phyloP scores from a whole-genome alignment of 2,329 filamentous ascomycete genomes.

The Aspergillus caelatus region DNA sequence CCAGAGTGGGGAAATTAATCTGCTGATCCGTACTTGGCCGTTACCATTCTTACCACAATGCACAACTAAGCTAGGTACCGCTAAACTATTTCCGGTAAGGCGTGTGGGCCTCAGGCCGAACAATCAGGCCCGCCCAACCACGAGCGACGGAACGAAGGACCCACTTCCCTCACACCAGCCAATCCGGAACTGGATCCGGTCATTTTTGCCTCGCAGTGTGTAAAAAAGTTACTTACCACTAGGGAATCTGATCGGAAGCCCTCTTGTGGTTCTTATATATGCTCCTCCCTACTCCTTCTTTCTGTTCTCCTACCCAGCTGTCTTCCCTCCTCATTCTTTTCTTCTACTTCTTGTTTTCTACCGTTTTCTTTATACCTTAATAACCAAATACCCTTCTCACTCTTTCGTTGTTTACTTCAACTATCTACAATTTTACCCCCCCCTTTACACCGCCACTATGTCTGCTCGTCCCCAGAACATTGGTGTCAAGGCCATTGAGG shows the following conservation, averaged over 20 bases:
- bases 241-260: constrained; percentile 12
- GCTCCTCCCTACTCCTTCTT: constrained; percentile 16
- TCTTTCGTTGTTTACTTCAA: constrained; percentile 12
- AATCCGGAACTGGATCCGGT: constrained; percentile 1
- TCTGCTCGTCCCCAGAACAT: constrained; percentile 80
- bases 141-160: not conserved
- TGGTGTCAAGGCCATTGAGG: constrained; percentile 90
- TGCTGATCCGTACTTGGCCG: constrained; percentile 18
- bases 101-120: constrained; percentile 1
- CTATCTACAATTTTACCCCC: constrained; percentile 9
- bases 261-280: constrained; percentile 14
- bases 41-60: constrained; percentile 9
- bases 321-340: constrained; percentile 10
- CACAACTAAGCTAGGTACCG: constrained; percentile 9
- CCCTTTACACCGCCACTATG: constrained; percentile 55
- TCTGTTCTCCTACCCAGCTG: constrained; percentile 11
- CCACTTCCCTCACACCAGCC: not conserved
- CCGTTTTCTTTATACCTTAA: constrained; percentile 6
- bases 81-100: not conserved
- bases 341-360: constrained; percentile 14
- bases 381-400: not conserved
- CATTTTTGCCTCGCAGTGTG: constrained; percentile 9
- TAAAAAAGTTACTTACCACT: constrained; percentile 9
- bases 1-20: constrained; percentile 22
- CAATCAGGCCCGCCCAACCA: constrained; percentile 2